Evolutionary conservation across 495 filamentous ascomycete genomes (phyloP).

Genomic region (Neurospora sp.): DNA sequence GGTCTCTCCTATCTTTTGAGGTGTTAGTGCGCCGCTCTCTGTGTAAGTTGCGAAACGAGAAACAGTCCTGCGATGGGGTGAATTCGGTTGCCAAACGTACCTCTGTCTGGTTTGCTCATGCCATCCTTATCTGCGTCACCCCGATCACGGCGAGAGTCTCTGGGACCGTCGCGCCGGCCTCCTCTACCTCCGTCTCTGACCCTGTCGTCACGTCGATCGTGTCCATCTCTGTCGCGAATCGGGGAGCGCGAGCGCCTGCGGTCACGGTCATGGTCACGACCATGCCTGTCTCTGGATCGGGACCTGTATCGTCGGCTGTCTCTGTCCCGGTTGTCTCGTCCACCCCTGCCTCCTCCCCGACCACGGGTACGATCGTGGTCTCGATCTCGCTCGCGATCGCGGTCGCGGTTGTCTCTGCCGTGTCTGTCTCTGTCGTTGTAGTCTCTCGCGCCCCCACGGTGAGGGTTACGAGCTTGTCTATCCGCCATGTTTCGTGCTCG

Average conservation of each 20-base stretch:
- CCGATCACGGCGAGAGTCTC: background rate
- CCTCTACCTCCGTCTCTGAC: constrained; percentile 9
- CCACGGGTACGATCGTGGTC: constrained; percentile 19
- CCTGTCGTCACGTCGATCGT: constrained; percentile 18
- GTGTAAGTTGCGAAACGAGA: background rate
- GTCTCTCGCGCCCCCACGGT: background rate
- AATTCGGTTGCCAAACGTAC: constrained; percentile 9
- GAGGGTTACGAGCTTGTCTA: background rate
- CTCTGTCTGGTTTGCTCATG: constrained; percentile 19
- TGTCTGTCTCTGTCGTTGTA: constrained; percentile 22
- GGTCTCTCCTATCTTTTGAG: constrained; percentile 21
- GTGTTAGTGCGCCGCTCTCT: background rate
- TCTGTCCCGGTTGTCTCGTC: constrained; percentile 14
- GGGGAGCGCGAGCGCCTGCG: constrained; percentile 23
- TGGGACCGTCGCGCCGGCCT: background rate
- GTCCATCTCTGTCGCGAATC: constrained; percentile 25
- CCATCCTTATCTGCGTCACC: background rate
- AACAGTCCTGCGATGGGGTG: background rate
- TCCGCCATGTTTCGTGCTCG: background rate
- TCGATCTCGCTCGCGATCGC: constrained; percentile 22
- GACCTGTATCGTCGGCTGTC: constrained; percentile 26
- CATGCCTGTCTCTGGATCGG: constrained; percentile 26
- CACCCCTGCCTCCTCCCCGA: background rate
- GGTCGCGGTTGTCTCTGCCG: constrained; percentile 18
- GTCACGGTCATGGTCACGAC: constrained; percentile 13